Conservation (phyloP, 2,329 filamentous ascomycete genomes). For the Anisogramma anomala region DNA sequence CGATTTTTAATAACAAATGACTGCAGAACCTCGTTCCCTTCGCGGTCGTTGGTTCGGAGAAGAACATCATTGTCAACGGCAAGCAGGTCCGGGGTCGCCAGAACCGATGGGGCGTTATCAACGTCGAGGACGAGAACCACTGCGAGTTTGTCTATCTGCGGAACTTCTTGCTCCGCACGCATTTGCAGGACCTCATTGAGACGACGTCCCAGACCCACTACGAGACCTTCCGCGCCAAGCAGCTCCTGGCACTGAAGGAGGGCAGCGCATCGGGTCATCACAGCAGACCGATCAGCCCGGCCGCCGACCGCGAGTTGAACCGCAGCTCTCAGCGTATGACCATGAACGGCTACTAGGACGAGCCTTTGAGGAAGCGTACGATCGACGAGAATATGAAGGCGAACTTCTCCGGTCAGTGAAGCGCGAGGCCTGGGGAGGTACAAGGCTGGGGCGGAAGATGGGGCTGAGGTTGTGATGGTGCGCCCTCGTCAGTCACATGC, state of each 20-base stretch:
- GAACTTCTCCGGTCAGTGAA: constrained; percentile 11
- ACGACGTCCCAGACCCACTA: constrained; percentile 99
- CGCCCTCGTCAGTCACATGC: constrained; percentile 14
- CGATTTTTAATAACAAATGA: constrained; percentile 24
- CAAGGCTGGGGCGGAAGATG: constrained; percentile 6
- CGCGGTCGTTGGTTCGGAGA: constrained; percentile 94
- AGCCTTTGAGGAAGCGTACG: constrained; percentile 12
- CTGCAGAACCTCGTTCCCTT: constrained; percentile 82
- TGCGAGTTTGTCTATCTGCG: constrained; percentile 98
- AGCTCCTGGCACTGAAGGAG: constrained; percentile 94
- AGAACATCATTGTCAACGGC: constrained; percentile 92
- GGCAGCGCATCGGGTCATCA: constrained; percentile 75
- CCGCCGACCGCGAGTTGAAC: constrained; percentile 91
- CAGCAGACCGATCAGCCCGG: constrained; percentile 88
- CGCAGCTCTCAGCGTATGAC: constrained; percentile 93
- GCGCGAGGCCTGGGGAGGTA: constrained; percentile 13
- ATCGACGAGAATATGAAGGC: constrained; percentile 14
- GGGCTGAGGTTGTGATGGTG: constrained; percentile 7
- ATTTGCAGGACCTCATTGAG: constrained; percentile 97
- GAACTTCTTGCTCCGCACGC: constrained; percentile 96
- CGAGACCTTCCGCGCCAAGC: constrained; percentile 99
- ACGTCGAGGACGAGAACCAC: constrained; percentile 98
- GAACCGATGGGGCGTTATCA: constrained; percentile 99
- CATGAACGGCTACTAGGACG: constrained; percentile 88
- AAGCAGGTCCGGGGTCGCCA: constrained; percentile 96